These are phyloP conservation scores for Aspergillus nomiae DNA, from an alignment of 2,329 filamentous ascomycete genomes.

Conservation along the genomic window DNA sequence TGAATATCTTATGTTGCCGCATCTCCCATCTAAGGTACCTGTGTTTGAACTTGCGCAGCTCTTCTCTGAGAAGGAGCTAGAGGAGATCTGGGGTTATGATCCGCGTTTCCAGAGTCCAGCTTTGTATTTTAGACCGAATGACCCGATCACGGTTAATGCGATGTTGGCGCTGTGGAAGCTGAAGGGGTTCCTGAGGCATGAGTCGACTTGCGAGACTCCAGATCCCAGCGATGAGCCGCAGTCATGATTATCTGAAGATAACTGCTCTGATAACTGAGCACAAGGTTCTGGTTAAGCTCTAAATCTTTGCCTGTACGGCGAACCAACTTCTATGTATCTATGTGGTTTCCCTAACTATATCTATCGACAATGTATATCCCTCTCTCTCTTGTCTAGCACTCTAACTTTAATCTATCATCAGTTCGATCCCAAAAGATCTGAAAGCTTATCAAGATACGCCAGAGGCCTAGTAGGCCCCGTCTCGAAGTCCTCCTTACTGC, in stretches of 20 bases:
- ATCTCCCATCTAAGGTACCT: conserved; percentile 33
- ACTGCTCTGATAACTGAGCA: neutral
- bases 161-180: conserved; percentile 44
- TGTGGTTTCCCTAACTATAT: conserved; percentile 3
- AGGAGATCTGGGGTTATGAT: conserved; percentile 28
- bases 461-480: conserved; percentile 72
- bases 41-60: conserved; percentile 40
- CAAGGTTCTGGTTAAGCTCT: neutral
- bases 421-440: conserved; percentile 63
- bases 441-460: conserved; percentile 82
- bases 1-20: conserved; percentile 33
- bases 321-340: conserved; percentile 1
- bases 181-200: conserved; percentile 30
- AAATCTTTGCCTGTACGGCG: neutral
- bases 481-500: conserved; percentile 78
- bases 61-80: conserved; percentile 33
- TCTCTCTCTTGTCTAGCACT: neutral
- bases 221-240: neutral
- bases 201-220: neutral
- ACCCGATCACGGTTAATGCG: conserved; percentile 28
- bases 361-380: neutral
- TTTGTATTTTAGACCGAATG: conserved; percentile 39
- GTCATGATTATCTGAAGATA: no score
- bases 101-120: conserved; percentile 34
- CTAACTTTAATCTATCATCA: neutral